Evolutionary conservation across 2,329 filamentous ascomycete genomes (phyloP).

Genomic region (Phialemonium atrogriseum): DNA sequence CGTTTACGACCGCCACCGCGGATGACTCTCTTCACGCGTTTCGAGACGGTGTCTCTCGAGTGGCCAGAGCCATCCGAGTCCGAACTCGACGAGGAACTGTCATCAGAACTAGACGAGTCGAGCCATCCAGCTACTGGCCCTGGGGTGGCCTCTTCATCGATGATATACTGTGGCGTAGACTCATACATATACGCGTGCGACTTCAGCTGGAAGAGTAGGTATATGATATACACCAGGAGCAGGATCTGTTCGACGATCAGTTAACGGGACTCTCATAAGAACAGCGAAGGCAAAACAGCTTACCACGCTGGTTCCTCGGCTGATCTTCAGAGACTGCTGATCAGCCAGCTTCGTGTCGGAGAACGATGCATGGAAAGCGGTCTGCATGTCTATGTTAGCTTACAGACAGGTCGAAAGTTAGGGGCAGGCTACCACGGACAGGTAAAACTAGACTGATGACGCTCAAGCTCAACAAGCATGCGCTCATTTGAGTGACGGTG

Average conservation of each 20-base stretch:
- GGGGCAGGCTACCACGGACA: slow-evolving; percentile 33
- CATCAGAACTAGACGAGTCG: slow-evolving; percentile 57
- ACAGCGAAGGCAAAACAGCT: slow-evolving; percentile 20
- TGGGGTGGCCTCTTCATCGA: slow-evolving; percentile 83
- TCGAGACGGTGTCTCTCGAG: slow-evolving; percentile 57
- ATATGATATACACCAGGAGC: slow-evolving; percentile 72
- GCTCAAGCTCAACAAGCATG: slow-evolving; percentile 80
- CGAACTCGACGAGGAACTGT: slow-evolving; percentile 48
- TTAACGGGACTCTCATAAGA: slow-evolving; percentile 3
- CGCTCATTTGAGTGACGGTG: slow-evolving; percentile 94
- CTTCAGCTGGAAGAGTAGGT: slow-evolving; percentile 84
- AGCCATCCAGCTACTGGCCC: slow-evolving; percentile 77
- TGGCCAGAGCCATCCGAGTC: slow-evolving; percentile 63
- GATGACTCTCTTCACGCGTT: slow-evolving; percentile 68
- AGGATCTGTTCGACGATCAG: slow-evolving; percentile 44
- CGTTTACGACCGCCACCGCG: slow-evolving; percentile 55
- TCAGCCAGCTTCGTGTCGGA: slow-evolving; percentile 54
- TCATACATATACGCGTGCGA: slow-evolving; percentile 89
- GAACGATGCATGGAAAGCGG: slow-evolving; percentile 89
- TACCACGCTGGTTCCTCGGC: slow-evolving; percentile 80
- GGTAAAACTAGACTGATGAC: slow-evolving; percentile 84
- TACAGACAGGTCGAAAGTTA: slow-evolving; percentile 17
- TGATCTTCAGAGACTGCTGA: slow-evolving; percentile 68
- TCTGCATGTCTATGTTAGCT: slow-evolving; percentile 34
- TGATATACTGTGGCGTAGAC: slow-evolving; percentile 84